A percentile compares a stretch with the other conserved stretches of the same genome.
Evolutionary conservation across 2,329 filamentous ascomycete genomes (phyloP).

Genomic region (Aureobasidium sp.): DNA sequence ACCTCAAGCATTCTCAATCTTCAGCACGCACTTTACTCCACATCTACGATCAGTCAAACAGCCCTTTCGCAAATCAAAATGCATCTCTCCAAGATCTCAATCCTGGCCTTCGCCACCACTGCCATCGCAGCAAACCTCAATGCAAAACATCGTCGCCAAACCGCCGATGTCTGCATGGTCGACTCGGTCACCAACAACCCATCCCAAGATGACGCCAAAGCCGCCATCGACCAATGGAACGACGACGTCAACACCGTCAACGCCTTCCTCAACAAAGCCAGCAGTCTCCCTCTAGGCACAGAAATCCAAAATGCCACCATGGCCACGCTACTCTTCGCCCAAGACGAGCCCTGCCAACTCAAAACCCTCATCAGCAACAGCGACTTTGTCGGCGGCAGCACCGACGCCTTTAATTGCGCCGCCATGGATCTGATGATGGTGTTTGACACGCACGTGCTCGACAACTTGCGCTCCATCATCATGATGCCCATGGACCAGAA

Average conservation of each 20-base stretch:
- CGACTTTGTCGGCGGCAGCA: not conserved
- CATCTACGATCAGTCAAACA: too few relatives aligned
- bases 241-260: conserved; percentile 48
- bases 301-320: conserved; percentile 21
- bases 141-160: conserved; percentile 8
- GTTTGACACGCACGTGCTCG: conserved; percentile 20
- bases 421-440: conserved; percentile 15
- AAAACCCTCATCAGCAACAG: conserved; percentile 17
- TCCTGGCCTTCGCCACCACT: conserved; percentile 10
- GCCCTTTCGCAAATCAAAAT: not conserved
- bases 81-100: not conserved
- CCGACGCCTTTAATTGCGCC: conserved; percentile 17
- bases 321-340: conserved; percentile 16
- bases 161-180: conserved; percentile 16
- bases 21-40: too few relatives aligned
- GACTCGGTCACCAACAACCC: conserved; percentile 17
- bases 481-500: conserved; percentile 7
- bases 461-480: conserved; percentile 19
- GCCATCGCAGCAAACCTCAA: not conserved
- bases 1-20: too few relatives aligned
- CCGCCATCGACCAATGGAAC: conserved; percentile 21
- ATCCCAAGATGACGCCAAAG: conserved; percentile 8
- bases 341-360: conserved; percentile 23
- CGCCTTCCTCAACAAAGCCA: conserved; percentile 48
- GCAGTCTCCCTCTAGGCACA: conserved; percentile 39